Base-by-base conservation (phyloP, 495 filamentous ascomycete species). In the Penicillium chermesinum region DNA sequence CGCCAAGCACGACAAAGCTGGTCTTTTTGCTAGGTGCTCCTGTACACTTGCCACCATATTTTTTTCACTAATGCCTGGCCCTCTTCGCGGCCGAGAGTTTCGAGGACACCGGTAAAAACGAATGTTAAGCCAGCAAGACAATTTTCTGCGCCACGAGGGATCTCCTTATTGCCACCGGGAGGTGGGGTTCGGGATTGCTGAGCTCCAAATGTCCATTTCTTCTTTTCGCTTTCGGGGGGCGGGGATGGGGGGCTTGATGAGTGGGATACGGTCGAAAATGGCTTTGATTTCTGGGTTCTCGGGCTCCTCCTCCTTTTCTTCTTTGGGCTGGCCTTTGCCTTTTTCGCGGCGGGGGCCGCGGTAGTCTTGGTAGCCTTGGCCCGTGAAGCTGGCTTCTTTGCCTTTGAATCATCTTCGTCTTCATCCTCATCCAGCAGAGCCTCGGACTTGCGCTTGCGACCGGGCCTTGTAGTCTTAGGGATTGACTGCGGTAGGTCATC, bases 111-210 rank as follows among this genome's bases (percentile, higher is more conserved):
- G 12, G 93, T 97, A 52, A 99, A 99, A n/a, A 99, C 93, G 57
- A 99, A 99, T 0, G 83, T 82, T 48, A 97, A 71, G n/a, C 93
- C 94, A 36, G 87, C 82, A 41, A 99, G 76, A 62, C 93, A 99
- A 54, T 96, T 91, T 13, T 93, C 87, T 42, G 81, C 84, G 7
- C 93, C 93, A 20, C 76, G 75, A 9, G 93, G 93, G 42, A 93
- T 67, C n/a, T 90, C 88, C 46, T 73, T 79, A 12, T 77, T 71
- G 17, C 78, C 84, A 30, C 80, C 74, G 38, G 76, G 77, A 22
- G 77, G 81, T 33, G 86, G 80, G 4, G 84, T 76, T 37, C 67
- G 40, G 63, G 78, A 48, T 71, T 69, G 67, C 76, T 82, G 50
- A 36, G 65, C 78, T 66, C 59, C 68, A 69, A 65, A 85, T 58